Evolutionary conservation across 306 rosid species (phyloP).

Genomic region (Leucaena leucocephala): DNA sequence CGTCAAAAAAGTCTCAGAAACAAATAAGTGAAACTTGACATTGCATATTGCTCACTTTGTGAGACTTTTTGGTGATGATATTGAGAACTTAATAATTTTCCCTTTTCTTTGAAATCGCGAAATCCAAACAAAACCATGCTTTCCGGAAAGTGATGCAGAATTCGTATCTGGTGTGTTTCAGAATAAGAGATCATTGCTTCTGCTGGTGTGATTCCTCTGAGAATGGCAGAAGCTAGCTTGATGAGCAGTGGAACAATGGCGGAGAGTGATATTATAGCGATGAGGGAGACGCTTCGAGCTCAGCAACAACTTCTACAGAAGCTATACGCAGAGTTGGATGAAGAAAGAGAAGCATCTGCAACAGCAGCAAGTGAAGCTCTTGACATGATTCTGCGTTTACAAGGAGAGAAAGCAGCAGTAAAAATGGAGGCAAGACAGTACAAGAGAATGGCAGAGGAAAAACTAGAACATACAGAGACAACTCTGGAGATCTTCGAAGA

Average conservation of each 20-base stretch:
- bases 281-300: constrained; percentile 73
- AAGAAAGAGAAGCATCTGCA: constrained; percentile 92
- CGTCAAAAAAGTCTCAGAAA: too few species aligned
- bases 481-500: constrained; percentile 74
- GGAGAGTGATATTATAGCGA: constrained; percentile 56
- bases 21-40: too few species aligned
- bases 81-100: too few species aligned
- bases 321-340: constrained; percentile 73
- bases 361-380: constrained; percentile 85
- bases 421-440: constrained; percentile 91
- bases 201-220: neutral
- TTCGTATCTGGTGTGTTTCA: constrained; percentile 24
- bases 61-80: too few species aligned
- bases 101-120: neutral
- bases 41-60: too few species aligned
- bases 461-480: constrained; percentile 74
- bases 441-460: constrained; percentile 89
- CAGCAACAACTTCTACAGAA: constrained; percentile 83
- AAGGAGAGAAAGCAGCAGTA: constrained; percentile 90
- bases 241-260: constrained; percentile 40
- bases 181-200: constrained; percentile 37
- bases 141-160: neutral
- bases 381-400: constrained; percentile 88
- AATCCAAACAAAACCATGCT: too few species aligned
- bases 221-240: constrained; percentile 50